These are phyloP conservation scores for Cylindrotheca closterium DNA, from an alignment of 108 stramenopile species.

Conservation along the genomic window DNA sequence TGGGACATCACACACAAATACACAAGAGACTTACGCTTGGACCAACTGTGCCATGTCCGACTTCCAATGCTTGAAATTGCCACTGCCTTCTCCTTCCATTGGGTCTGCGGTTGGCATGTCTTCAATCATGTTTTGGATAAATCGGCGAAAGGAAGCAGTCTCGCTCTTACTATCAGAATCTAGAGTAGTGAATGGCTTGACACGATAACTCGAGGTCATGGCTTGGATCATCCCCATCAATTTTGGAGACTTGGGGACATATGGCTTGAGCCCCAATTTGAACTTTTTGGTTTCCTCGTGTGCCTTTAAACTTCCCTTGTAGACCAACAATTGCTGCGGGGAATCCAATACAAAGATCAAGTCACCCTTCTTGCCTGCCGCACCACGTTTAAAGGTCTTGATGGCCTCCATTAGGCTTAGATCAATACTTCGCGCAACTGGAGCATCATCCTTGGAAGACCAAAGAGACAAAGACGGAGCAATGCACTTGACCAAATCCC, in stretches of 20 bases:
- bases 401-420: slow-evolving; percentile 18
- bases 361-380: background rate
- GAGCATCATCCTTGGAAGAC: slow-evolving; percentile 27
- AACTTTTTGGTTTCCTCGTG: background rate
- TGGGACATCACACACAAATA: no score
- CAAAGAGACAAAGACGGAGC: slow-evolving; percentile 52
- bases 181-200: background rate
- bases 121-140: background rate
- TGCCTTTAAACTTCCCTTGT: slow-evolving; percentile 1
- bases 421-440: slow-evolving; percentile 23
- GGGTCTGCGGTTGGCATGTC: background rate
- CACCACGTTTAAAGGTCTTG: background rate
- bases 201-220: background rate
- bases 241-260: background rate
- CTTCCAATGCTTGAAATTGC: background rate
- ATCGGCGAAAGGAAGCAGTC: background rate
- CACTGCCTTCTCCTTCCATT: background rate
- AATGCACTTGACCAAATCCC: slow-evolving; percentile 31
- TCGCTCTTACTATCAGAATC: background rate
- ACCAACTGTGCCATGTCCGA: background rate
- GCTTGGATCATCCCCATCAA: background rate
- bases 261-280: background rate
- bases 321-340: slow-evolving; percentile 15
- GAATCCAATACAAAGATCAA: slow-evolving; percentile 41
- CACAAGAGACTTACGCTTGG: background rate